Percentiles rank a stretch among this genome's conserved stretches.
phyloP scores from a whole-genome alignment of 208 protist species.

The Leishmania braziliensis region DNA sequence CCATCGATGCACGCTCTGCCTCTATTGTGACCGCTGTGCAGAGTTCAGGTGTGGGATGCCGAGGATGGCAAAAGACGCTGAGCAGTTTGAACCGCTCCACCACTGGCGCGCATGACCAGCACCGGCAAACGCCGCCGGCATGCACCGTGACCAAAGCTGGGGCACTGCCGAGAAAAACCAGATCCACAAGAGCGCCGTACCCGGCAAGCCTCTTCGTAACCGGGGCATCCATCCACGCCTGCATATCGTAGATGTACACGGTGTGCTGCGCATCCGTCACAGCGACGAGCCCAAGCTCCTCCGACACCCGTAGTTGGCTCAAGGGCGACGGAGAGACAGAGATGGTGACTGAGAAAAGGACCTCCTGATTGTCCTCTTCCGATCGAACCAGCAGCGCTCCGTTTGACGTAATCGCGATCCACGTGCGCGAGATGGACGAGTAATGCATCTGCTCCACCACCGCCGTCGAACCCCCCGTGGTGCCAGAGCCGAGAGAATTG shows the following conservation, averaged over 20 bases:
- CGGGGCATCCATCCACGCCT: conserved; percentile 32
- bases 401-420: conserved; percentile 43
- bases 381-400: conserved; percentile 51
- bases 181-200: conserved; percentile 20
- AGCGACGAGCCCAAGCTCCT: conserved; percentile 56
- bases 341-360: conserved; percentile 16
- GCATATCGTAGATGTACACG: conserved; percentile 60
- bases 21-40: background rate
- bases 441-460: conserved; percentile 62
- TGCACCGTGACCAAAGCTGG: conserved; percentile 52
- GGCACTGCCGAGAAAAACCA: conserved; percentile 45
- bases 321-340: conserved; percentile 30
- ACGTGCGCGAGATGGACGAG: conserved; percentile 40
- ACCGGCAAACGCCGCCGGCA: conserved; percentile 39
- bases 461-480: background rate
- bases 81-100: conserved; percentile 46
- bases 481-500: background rate
- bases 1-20: background rate
- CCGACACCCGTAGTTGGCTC: conserved; percentile 45
- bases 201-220: conserved; percentile 10
- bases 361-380: conserved; percentile 37
- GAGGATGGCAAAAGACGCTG: conserved; percentile 26
- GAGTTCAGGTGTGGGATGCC: background rate
- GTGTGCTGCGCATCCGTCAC: conserved; percentile 43
- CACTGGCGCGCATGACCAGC: conserved; percentile 62